Conservation (phyloP, 306 rosid genomes). For the Canavalia ensiformis region DNA sequence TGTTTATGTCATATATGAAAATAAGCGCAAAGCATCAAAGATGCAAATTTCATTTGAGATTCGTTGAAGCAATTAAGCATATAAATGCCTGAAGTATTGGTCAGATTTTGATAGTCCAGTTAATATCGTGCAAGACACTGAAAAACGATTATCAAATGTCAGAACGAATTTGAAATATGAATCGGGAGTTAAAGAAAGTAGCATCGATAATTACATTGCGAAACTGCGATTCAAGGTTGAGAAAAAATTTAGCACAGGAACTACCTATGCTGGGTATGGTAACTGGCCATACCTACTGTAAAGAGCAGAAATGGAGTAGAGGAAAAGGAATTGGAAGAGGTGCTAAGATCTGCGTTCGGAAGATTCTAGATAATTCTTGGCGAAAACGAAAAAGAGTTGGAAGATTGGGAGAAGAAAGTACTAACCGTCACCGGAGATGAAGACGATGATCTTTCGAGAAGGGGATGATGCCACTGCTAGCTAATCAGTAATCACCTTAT, state of each 20-base stretch:
- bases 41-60: conserved; percentile 19
- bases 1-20: background rate
- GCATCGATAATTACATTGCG: background rate
- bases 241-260: background rate
- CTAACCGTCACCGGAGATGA: conserved; percentile 42
- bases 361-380: conserved; percentile 40
- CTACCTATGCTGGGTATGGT: background rate
- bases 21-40: background rate
- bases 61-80: background rate
- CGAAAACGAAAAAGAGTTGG: background rate
- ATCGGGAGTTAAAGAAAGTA: background rate
- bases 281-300: background rate
- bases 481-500: conserved; percentile 2
- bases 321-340: background rate
- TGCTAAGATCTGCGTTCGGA: conserved; percentile 48
- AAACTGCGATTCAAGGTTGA: background rate
- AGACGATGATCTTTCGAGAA: conserved; percentile 47
- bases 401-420: background rate
- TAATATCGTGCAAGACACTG: background rate
- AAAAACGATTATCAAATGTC: background rate
- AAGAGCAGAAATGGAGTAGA: background rate
- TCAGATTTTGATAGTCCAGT: conserved; percentile 4
- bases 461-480: background rate
- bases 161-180: background rate
- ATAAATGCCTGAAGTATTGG: background rate